phyloP scores from a whole-genome alignment of 2,329 filamentous ascomycete genomes.

The Zarea fungicola region DNA sequence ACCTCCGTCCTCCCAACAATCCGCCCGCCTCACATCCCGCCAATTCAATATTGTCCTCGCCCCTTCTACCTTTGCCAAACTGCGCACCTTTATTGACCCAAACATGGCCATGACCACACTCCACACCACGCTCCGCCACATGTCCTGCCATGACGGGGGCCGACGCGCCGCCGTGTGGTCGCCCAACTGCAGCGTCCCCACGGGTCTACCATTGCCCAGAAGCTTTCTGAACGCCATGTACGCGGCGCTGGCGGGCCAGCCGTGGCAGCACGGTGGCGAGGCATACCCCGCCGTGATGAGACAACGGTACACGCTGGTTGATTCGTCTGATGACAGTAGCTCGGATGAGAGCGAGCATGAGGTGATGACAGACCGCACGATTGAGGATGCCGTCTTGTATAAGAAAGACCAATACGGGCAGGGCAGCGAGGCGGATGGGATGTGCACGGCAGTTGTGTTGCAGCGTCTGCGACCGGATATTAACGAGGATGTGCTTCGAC shows the following conservation, averaged over 20 bases:
- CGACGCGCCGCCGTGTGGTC: conserved; percentile 29
- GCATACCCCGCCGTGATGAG: neutral
- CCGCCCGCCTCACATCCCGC: conserved; percentile 27
- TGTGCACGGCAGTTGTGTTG: neutral
- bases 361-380: no score
- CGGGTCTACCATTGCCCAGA: conserved; percentile 23
- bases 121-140: conserved; percentile 18
- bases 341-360: conserved; percentile 12
- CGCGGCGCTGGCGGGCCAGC: conserved; percentile 23
- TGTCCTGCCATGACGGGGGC: no score
- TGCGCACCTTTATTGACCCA: conserved; percentile 27
- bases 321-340: conserved; percentile 10
- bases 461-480: conserved; percentile 19
- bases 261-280: conserved; percentile 15
- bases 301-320: neutral
- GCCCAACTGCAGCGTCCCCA: conserved; percentile 29
- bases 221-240: conserved; percentile 29
- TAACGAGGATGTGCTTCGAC: conserved; percentile 21
- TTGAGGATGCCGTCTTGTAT: conserved; percentile 11
- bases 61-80: conserved; percentile 22
- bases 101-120: conserved; percentile 21
- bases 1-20: conserved; percentile 18
- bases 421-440: neutral
- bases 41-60: conserved; percentile 28
- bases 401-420: no score